Evolutionary conservation across 2,329 filamentous ascomycete species (phyloP).

Genomic region (Hypoxylon rubiginosum): DNA sequence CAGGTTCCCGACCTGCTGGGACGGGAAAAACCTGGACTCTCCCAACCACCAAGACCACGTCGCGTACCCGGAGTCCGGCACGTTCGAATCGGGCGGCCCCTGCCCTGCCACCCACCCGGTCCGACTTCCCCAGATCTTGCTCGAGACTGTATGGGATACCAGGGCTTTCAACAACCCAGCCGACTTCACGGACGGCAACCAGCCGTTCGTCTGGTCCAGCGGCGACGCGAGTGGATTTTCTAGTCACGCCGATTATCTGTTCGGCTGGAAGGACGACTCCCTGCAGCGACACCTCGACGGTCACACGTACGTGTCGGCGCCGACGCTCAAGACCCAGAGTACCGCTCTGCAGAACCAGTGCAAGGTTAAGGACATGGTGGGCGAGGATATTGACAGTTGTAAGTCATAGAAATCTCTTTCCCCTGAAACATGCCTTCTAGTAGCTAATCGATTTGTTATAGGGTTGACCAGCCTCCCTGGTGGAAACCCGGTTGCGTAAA

Average conservation of each 20-base stretch:
- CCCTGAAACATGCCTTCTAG: neutral
- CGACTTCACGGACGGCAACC: constrained; percentile 45
- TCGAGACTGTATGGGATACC: constrained; percentile 55
- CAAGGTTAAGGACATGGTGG: constrained; percentile 48
- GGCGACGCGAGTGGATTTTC: constrained; percentile 55
- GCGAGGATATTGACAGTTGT: constrained; percentile 49
- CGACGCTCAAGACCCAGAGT: constrained; percentile 47
- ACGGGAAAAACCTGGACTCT: constrained; percentile 53
- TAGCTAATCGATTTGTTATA: constrained; percentile 28
- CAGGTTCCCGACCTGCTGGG: constrained; percentile 52
- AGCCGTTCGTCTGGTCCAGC: constrained; percentile 58
- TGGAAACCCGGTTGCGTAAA: constrained; percentile 29
- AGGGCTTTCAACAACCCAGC: constrained; percentile 45
- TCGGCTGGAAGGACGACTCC: constrained; percentile 59
- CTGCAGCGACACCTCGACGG: constrained; percentile 58
- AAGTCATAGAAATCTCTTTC: constrained; percentile 26
- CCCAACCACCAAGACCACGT: constrained; percentile 56
- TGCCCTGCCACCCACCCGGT: constrained; percentile 59
- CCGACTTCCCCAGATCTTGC: constrained; percentile 58
- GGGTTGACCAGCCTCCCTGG: constrained; percentile 46
- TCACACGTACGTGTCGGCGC: constrained; percentile 51
- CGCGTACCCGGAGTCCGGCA: constrained; percentile 58
- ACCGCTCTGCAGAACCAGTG: constrained; percentile 48
- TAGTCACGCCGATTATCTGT: constrained; percentile 59
- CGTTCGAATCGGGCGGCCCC: constrained; percentile 59